Conservation (phyloP, 805 yeast species). For the Saturnispora quitensis region DNA sequence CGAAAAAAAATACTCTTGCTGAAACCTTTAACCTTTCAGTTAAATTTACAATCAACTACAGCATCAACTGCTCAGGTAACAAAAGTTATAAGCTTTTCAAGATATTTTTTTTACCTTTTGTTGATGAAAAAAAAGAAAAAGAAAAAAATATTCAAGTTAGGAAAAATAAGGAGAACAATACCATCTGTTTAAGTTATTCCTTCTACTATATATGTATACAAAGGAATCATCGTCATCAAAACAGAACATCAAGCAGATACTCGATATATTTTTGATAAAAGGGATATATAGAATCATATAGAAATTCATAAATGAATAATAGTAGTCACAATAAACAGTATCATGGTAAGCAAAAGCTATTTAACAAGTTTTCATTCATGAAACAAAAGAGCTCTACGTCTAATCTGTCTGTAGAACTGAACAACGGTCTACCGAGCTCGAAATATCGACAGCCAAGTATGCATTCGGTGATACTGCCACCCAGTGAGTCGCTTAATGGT, state of each 20-base stretch:
- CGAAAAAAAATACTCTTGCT: too few species aligned
- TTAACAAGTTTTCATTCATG: not conserved
- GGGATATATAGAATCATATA: not conserved
- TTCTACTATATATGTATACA: not conserved
- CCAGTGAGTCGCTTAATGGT: not conserved
- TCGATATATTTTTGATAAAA: not conserved
- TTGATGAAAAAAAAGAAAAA: not conserved
- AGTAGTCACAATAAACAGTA: not conserved
- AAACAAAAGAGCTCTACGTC: not conserved
- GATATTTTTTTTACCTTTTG: not conserved
- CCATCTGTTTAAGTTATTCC: not conserved
- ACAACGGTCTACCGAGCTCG: not conserved
- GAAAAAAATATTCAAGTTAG: not conserved
- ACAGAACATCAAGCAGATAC: not conserved
- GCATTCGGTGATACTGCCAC: not conserved
- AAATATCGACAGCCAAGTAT: not conserved
- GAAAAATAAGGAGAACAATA: not conserved
- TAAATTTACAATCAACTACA: too few species aligned
- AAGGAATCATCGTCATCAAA: not conserved
- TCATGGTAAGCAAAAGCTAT: not conserved
- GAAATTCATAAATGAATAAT: not conserved
- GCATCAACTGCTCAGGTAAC: too few species aligned
- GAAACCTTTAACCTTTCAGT: too few species aligned
- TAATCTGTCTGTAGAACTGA: not conserved
- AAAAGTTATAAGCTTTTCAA: not conserved